Evolutionary conservation across 495 filamentous ascomycete genomes (phyloP).

Genomic region (Podospora conica): DNA sequence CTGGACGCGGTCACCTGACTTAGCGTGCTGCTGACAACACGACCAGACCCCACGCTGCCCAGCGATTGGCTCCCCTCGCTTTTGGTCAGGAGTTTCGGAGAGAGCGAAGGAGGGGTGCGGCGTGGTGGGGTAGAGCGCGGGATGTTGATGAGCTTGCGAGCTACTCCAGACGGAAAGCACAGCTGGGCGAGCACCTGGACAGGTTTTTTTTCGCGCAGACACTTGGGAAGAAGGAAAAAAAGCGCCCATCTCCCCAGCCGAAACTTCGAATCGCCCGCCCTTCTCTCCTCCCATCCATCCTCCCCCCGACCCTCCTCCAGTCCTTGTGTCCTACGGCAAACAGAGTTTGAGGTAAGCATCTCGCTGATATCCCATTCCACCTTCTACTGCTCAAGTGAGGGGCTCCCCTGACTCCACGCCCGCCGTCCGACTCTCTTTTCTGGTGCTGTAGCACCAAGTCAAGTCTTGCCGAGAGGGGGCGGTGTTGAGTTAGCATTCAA

Average conservation of each 20-base stretch:
- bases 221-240: constrained; percentile 1
- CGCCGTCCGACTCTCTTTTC: background rate
- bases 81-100: background rate
- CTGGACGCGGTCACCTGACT: background rate
- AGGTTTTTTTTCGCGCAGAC: constrained; percentile 13
- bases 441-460: background rate
- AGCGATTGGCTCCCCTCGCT: background rate
- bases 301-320: background rate
- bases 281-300: background rate
- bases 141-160: background rate
- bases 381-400: background rate
- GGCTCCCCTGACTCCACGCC: background rate
- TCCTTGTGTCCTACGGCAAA: background rate
- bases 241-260: constrained; percentile 13
- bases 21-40: background rate
- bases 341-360: background rate
- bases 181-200: constrained; percentile 3
- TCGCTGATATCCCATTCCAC: background rate
- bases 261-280: background rate
- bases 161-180: background rate
- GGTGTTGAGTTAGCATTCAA: background rate
- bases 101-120: background rate
- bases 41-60: background rate
- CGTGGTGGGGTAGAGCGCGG: background rate
- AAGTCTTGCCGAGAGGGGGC: background rate